Conservation (phyloP, 306 rosid species). For the Dalbergia cochinchinensis region DNA sequence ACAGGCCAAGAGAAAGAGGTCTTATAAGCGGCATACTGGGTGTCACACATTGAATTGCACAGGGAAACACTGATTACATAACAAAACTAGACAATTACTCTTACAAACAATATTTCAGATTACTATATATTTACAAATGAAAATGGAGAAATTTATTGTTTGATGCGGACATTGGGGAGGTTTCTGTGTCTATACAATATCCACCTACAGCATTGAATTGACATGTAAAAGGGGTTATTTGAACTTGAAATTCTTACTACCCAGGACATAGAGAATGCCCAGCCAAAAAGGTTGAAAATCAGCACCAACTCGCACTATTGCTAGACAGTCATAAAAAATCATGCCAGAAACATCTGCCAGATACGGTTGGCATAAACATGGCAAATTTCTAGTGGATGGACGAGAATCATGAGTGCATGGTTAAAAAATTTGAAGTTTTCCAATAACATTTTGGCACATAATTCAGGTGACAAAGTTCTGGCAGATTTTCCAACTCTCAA, state of each 20-base stretch:
- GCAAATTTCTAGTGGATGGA: no score
- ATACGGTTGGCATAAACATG: no score
- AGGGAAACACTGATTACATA: not conserved
- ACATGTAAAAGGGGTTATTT: not conserved
- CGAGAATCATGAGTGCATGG: no score
- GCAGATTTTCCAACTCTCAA: no score
- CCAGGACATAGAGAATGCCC: not conserved
- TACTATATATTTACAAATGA: not conserved
- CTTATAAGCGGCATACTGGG: conserved; percentile 7
- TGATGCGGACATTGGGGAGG: not conserved
- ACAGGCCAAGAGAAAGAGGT: not conserved
- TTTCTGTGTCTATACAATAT: not conserved
- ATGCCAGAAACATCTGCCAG: no score
- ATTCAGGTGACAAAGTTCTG: no score
- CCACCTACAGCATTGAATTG: not conserved
- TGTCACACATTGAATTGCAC: not conserved
- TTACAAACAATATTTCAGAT: no score
- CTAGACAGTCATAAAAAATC: no score
- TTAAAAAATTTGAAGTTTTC: no score
- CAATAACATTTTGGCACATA: no score
- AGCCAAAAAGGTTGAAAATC: not conserved
- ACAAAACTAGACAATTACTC: not conserved
- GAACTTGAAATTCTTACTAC: not conserved
- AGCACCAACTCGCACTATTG: not conserved
- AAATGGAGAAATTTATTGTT: not conserved